Percentiles rank a stretch among this genome's conserved stretches.
These are phyloP conservation scores for Trametopsis cervina DNA, from an alignment of 768 basidiomycete species.

Conservation along the genomic window DNA sequence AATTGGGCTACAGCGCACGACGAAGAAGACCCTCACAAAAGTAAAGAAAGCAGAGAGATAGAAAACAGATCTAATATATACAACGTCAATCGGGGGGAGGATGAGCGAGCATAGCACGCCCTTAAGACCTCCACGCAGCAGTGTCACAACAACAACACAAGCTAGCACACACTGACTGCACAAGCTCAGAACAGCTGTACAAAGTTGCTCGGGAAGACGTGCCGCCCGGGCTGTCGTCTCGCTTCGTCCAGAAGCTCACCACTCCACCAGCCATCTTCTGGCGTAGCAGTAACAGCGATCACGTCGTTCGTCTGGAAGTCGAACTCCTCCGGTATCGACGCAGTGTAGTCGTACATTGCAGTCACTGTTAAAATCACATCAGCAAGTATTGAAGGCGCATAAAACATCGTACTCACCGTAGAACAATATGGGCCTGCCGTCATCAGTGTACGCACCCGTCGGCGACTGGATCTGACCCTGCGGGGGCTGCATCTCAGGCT, in stretches of 20 bases:
- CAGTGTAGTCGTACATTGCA: constrained; percentile 82
- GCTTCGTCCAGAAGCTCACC: constrained; percentile 79
- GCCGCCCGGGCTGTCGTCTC: constrained; percentile 60
- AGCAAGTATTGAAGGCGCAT: neutral
- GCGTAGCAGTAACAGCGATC: constrained; percentile 90
- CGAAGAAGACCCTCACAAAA: too few relatives aligned
- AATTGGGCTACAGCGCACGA: too few relatives aligned
- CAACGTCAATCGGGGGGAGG: neutral
- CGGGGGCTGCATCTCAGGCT: constrained; percentile 9
- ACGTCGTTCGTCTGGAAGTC: constrained; percentile 94
- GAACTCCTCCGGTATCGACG: constrained; percentile 88
- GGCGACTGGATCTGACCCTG: constrained; percentile 28
- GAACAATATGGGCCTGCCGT: constrained; percentile 78
- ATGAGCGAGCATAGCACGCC: neutral
- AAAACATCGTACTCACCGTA: constrained; percentile 71
- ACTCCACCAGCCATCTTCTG: constrained; percentile 98
- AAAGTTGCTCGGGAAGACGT: constrained; percentile 87
- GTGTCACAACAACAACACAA: neutral
- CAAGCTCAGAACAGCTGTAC: constrained; percentile 57
- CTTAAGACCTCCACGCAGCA: neutral
- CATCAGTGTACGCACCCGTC: constrained; percentile 77
- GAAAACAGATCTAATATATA: too few relatives aligned
- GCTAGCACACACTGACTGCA: neutral
- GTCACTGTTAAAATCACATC: constrained; percentile 47
- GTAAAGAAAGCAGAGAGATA: too few relatives aligned